Evolutionary conservation across 441 rosid genomes (phyloP).

Genomic region (Croton laevigatus): DNA sequence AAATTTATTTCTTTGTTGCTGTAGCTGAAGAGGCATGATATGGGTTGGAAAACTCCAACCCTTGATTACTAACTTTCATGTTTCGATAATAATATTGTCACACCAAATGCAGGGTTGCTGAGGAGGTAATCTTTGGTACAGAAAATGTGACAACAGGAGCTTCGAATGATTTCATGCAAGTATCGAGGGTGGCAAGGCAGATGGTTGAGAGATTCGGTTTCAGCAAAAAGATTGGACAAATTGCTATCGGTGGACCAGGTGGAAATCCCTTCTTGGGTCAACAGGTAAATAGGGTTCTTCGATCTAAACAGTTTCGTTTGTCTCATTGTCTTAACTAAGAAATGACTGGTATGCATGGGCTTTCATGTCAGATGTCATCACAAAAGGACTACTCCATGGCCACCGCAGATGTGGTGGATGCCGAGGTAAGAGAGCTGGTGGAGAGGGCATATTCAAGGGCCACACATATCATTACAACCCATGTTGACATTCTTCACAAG

Average conservation of each 20-base stretch:
- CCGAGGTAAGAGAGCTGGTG: conserved; percentile 83
- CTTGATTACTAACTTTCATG: neutral
- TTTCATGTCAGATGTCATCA: conserved; percentile 65
- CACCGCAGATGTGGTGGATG: conserved; percentile 87
- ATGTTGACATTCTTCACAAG: conserved; percentile 80
- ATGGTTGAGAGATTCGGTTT: conserved; percentile 98
- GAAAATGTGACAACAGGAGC: conserved; percentile 98
- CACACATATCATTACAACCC: conserved; percentile 61
- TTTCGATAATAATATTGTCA: neutral
- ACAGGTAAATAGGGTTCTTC: conserved; percentile 39
- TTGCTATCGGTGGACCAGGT: conserved; percentile 88
- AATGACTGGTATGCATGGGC: conserved; percentile 2
- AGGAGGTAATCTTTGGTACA: conserved; percentile 80
- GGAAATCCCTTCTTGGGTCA: conserved; percentile 97
- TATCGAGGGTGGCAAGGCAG: conserved; percentile 91
- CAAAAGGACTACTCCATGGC: conserved; percentile 99
- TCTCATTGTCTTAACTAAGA: neutral
- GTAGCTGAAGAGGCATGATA: neutral
- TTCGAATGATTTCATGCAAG: conserved; percentile 95
- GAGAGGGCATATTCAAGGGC: conserved; percentile 79
- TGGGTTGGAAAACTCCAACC: neutral
- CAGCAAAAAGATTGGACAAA: conserved; percentile 91
- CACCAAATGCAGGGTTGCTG: conserved; percentile 58
- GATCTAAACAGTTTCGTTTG: neutral
- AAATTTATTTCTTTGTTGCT: neutral